Evolutionary conservation across 495 filamentous ascomycete species (phyloP).

Genomic region (Chaetomium fimeti): DNA sequence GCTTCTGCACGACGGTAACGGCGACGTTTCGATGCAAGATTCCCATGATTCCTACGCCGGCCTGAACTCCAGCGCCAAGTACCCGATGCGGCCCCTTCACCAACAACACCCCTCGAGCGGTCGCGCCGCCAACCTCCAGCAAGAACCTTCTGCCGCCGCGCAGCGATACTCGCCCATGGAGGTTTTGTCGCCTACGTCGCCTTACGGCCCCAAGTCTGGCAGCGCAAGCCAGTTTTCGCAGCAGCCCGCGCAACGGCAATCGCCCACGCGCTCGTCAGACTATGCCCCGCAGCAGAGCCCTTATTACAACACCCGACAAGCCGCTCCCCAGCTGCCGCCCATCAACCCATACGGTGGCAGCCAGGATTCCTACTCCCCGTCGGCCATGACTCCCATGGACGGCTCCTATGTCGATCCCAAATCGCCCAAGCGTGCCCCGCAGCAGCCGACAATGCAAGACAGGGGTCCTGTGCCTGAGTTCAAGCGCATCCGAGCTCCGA

Average conservation of each 20-base stretch:
- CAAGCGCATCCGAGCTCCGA: slow-evolving; percentile 65
- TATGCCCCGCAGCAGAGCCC: slow-evolving; percentile 50
- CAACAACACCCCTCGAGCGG: slow-evolving; percentile 55
- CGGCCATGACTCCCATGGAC: slow-evolving; percentile 66
- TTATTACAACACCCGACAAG: slow-evolving; percentile 50
- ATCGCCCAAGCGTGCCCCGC: slow-evolving; percentile 61
- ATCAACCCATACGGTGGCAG: slow-evolving; percentile 64
- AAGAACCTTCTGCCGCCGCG: slow-evolving; percentile 77
- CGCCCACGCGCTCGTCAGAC: slow-evolving; percentile 47
- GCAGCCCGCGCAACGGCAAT: slow-evolving; percentile 47
- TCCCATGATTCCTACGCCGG: slow-evolving; percentile 76
- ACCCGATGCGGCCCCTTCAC: slow-evolving; percentile 69
- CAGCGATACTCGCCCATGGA: slow-evolving; percentile 97
- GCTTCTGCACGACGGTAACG: slow-evolving; percentile 69
- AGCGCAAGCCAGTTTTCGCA: slow-evolving; percentile 44
- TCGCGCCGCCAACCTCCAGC: slow-evolving; percentile 53
- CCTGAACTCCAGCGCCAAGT: slow-evolving; percentile 58
- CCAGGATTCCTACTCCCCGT: slow-evolving; percentile 63
- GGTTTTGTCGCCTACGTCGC: slow-evolving; percentile 58
- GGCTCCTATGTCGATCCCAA: slow-evolving; percentile 71
- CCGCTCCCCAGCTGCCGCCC: slow-evolving; percentile 62
- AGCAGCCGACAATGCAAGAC: slow-evolving; percentile 51
- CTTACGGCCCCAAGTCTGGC: slow-evolving; percentile 47
- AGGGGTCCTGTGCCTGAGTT: slow-evolving; percentile 85
- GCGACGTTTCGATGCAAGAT: slow-evolving; percentile 90